Evolutionary conservation across 2,329 filamentous ascomycete genomes (phyloP).

Genomic region (Fusarium sp.): DNA sequence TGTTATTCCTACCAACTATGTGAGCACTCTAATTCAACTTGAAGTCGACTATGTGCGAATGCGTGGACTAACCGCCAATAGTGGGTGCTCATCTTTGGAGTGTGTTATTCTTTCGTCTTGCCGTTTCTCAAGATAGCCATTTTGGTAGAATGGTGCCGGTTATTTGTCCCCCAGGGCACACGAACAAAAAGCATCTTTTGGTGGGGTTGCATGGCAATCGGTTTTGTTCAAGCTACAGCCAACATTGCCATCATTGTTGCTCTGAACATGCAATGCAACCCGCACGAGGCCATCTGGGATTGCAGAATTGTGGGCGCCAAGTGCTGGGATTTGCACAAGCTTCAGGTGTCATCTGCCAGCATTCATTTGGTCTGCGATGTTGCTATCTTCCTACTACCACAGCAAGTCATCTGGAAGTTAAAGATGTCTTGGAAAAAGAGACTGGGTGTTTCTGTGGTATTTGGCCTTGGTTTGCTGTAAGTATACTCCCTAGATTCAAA

Average conservation of each 20-base stretch:
- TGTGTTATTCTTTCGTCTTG: constrained; percentile 56
- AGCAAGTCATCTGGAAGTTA: constrained; percentile 51
- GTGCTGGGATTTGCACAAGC: constrained; percentile 9
- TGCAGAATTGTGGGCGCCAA: neutral
- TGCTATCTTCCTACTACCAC: constrained; percentile 51
- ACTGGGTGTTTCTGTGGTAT: constrained; percentile 52
- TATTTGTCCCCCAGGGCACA: constrained; percentile 52
- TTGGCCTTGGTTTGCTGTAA: constrained; percentile 36
- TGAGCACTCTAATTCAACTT: neutral
- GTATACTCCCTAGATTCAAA: neutral
- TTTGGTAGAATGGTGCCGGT: constrained; percentile 59
- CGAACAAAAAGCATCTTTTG: constrained; percentile 51
- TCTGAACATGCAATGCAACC: constrained; percentile 21
- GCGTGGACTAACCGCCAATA: constrained; percentile 28
- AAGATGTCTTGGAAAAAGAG: constrained; percentile 52
- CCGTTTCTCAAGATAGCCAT: constrained; percentile 59
- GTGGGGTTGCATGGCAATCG: constrained; percentile 53
- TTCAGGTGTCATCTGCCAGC: constrained; percentile 10
- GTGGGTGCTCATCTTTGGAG: constrained; percentile 54
- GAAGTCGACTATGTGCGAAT: no score
- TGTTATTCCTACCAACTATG: constrained; percentile 43
- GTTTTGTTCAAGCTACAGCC: constrained; percentile 49
- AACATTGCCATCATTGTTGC: constrained; percentile 9
- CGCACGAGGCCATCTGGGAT: constrained; percentile 17
- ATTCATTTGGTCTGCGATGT: constrained; percentile 40